Percentiles rank a stretch among this genome's conserved stretches.
These are phyloP conservation scores for Phytopythium aichiense DNA, from an alignment of 352 stramenopile species.

Conservation along the genomic window DNA sequence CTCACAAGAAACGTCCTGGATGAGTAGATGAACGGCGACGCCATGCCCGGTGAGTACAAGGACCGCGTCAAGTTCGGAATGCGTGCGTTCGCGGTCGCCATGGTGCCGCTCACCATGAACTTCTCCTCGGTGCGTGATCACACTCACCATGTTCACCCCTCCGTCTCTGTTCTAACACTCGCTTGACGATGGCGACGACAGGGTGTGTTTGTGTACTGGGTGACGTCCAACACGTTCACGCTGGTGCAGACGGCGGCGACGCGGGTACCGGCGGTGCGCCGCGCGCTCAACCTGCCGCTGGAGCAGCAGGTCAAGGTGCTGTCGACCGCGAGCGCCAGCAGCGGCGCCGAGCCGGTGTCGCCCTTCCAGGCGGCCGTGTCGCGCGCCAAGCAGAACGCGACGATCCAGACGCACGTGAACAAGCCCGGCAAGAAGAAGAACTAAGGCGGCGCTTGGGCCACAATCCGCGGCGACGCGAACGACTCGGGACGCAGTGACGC, in stretches of 20 bases:
- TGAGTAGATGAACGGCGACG: constrained; percentile 50
- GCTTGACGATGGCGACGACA: constrained; percentile 10
- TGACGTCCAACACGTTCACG: constrained; percentile 81
- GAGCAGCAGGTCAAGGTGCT: constrained; percentile 32
- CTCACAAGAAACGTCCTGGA: not conserved
- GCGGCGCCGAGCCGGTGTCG: constrained; percentile 18
- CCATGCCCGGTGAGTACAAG: constrained; percentile 53
- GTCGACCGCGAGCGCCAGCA: constrained; percentile 22
- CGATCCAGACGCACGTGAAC: constrained; percentile 68
- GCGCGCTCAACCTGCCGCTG: constrained; percentile 48
- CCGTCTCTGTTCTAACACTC: constrained; percentile 1
- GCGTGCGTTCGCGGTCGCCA: constrained; percentile 60
- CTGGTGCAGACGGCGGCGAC: constrained; percentile 55
- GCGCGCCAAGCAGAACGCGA: constrained; percentile 59
- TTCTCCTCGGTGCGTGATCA: constrained; percentile 61
- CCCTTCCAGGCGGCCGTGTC: constrained; percentile 72
- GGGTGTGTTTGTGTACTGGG: constrained; percentile 86
- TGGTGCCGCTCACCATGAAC: constrained; percentile 79
- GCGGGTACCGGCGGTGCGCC: constrained; percentile 53
- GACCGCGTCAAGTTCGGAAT: constrained; percentile 80
- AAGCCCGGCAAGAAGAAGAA: constrained; percentile 56
- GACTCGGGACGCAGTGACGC: not conserved
- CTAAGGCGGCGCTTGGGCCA: constrained; percentile 9
- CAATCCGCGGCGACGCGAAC: not conserved
- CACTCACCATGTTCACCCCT: not conserved